Evolutionary conservation across 208 protist species (phyloP).

Genomic region (Crithidia brevicula): DNA sequence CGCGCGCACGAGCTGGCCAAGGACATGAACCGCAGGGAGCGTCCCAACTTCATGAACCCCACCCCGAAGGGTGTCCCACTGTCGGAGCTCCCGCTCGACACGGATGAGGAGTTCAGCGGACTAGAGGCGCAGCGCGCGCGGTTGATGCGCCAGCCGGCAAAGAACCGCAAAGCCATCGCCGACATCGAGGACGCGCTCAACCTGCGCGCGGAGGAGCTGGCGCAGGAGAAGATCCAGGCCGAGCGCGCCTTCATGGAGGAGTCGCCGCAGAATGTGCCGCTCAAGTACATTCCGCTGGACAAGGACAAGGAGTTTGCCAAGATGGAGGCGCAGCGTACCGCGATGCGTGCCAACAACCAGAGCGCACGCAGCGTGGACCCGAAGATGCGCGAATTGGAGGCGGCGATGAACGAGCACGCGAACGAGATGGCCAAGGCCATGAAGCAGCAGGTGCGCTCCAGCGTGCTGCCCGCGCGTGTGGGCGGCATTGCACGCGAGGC

Average conservation of each 20-base stretch:
- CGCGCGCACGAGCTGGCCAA: conserved; percentile 73
- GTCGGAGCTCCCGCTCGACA: conserved; percentile 72
- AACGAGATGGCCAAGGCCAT: conserved; percentile 53
- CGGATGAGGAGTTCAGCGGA: conserved; percentile 62
- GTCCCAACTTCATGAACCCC: conserved; percentile 58
- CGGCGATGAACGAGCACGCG: conserved; percentile 69
- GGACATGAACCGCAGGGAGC: conserved; percentile 68
- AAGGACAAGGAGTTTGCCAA: conserved; percentile 62
- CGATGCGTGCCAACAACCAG: conserved; percentile 46
- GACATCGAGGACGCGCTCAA: conserved; percentile 66
- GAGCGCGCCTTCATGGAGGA: conserved; percentile 76
- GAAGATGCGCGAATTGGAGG: conserved; percentile 56
- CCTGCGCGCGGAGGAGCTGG: conserved; percentile 69
- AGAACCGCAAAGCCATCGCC: conserved; percentile 61
- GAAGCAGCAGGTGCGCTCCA: conserved; percentile 49
- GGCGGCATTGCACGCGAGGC: conserved; percentile 58
- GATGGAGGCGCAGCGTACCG: conserved; percentile 67
- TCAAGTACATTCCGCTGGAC: conserved; percentile 73
- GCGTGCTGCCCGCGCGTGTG: conserved; percentile 42
- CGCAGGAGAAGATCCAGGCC: conserved; percentile 64
- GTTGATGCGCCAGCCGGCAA: conserved; percentile 58
- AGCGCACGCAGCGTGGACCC: conserved; percentile 38
- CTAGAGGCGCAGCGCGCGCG: conserved; percentile 75
- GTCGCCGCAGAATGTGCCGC: conserved; percentile 57
- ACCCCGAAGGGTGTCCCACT: conserved; percentile 54